These are phyloP conservation scores for Apophysomyces trapeziformis DNA, from an alignment of 371 early-diverging fungal species.

Conservation along the genomic window DNA sequence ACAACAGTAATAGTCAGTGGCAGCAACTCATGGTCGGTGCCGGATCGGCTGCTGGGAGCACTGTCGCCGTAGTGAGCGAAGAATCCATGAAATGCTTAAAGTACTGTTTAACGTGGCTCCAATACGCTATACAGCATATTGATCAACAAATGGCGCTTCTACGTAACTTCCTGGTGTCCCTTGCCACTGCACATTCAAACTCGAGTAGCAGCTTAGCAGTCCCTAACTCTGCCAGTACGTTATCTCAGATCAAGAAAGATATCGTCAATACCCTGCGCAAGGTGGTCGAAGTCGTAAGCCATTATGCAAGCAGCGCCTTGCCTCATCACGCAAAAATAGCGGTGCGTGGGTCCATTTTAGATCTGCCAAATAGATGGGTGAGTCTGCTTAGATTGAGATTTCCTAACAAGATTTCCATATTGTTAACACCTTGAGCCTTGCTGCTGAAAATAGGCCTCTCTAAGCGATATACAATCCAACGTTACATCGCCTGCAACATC, in stretches of 20 bases:
- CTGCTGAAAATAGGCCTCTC: slow-evolving; percentile 23
- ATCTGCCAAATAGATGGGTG: slow-evolving; percentile 84
- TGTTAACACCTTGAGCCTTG: too few species aligned
- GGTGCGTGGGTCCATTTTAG: slow-evolving; percentile 86
- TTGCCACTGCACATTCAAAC: slow-evolving; percentile 40
- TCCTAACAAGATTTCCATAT: too few species aligned
- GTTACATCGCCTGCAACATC: slow-evolving; percentile 51
- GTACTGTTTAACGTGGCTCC: slow-evolving; percentile 84
- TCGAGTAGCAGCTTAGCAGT: slow-evolving; percentile 9
- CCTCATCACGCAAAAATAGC: slow-evolving; percentile 83
- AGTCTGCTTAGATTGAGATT: slow-evolving; percentile 6
- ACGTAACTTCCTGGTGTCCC: slow-evolving; percentile 63
- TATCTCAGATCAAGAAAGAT: slow-evolving; percentile 76
- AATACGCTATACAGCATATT: slow-evolving; percentile 83
- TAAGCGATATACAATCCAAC: slow-evolving; percentile 41
- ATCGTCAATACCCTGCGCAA: slow-evolving; percentile 84
- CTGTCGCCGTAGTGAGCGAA: slow-evolving; percentile 76
- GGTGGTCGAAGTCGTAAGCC: slow-evolving; percentile 86
- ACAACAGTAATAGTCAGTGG: slow-evolving; percentile 55
- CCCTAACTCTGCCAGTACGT: slow-evolving; percentile 33
- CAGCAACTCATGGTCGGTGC: slow-evolving; percentile 71
- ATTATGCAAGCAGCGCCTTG: slow-evolving; percentile 85
- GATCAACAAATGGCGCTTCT: slow-evolving; percentile 77
- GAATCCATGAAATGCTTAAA: slow-evolving; percentile 78
- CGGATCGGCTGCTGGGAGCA: slow-evolving; percentile 68